Conservation (phyloP, 192 early-diverging fungal species). For the Phycomyces blakesleeanus region DNA sequence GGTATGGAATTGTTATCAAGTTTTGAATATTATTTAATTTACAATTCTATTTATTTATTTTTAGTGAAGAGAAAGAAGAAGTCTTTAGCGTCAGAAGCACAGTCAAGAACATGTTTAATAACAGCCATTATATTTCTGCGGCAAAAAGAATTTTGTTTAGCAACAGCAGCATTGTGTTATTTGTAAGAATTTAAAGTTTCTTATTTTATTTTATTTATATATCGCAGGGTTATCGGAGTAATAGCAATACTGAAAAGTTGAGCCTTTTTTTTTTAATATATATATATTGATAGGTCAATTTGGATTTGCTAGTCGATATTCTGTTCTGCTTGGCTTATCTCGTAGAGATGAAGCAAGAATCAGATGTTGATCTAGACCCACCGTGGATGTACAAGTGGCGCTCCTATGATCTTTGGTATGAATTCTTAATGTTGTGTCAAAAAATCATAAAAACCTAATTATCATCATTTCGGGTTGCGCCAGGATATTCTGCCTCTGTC, state of each 20-base stretch:
- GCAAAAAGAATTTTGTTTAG: slow-evolving; percentile 9
- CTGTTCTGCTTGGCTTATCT: slow-evolving; percentile 58
- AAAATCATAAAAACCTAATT: background rate
- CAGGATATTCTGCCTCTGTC: slow-evolving; percentile 22
- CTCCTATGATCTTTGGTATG: slow-evolving; percentile 41
- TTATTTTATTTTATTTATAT: too few relatives aligned
- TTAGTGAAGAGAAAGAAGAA: background rate
- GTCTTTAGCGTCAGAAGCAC: background rate
- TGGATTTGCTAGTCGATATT: slow-evolving; percentile 53
- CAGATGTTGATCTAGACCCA: slow-evolving; percentile 35
- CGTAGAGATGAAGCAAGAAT: slow-evolving; percentile 49
- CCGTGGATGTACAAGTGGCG: slow-evolving; percentile 52
- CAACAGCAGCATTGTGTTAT: slow-evolving; percentile 22
- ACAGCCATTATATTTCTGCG: background rate
- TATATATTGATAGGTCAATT: slow-evolving; percentile 35
- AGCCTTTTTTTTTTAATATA: background rate
- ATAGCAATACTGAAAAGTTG: background rate
- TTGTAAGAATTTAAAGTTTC: slow-evolving; percentile 22
- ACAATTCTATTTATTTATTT: too few relatives aligned
- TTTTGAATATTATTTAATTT: too few relatives aligned
- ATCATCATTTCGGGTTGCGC: background rate
- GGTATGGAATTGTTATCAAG: too few relatives aligned
- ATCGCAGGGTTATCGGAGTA: background rate
- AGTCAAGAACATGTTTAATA: slow-evolving; percentile 3
- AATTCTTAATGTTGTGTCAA: too few relatives aligned